Percentiles rank a stretch among this genome's conserved stretches.
These are phyloP conservation scores for Fusarium sublunatum DNA, from an alignment of 2,329 filamentous ascomycete genomes.

Conservation along the genomic window DNA sequence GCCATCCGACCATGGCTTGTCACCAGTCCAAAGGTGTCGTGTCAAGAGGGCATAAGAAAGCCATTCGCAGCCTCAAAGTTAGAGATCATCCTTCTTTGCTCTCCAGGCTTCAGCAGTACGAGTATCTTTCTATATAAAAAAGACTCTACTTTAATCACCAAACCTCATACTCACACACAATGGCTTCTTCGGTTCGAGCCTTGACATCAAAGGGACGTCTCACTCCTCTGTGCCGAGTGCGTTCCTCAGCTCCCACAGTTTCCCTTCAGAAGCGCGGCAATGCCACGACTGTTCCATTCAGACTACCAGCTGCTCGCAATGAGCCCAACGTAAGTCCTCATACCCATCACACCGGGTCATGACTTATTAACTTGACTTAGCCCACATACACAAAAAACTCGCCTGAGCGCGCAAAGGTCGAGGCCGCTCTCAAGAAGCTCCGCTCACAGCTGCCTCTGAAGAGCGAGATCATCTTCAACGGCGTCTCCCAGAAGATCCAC, in stretches of 20 bases:
- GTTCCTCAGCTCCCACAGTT: constrained; percentile 21
- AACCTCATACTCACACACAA: constrained; percentile 8
- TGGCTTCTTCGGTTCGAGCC: constrained; percentile 38
- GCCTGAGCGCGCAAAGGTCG: constrained; percentile 46
- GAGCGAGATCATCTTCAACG: constrained; percentile 50
- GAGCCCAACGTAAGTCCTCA: constrained; percentile 48
- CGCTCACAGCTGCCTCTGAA: constrained; percentile 48
- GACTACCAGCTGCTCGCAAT: constrained; percentile 48
- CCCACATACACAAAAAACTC: constrained; percentile 48
- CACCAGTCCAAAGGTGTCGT: constrained; percentile 1
- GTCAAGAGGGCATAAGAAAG: constrained; percentile 38
- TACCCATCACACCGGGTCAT: fast-evolving
- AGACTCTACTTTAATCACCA: not conserved
- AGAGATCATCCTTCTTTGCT: not conserved
- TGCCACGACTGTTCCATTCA: constrained; percentile 47
- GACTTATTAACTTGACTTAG: constrained; percentile 22
- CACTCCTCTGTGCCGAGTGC: constrained; percentile 30
- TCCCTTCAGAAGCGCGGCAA: constrained; percentile 40
- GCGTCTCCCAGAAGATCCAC: constrained; percentile 43
- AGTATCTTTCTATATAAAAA: not conserved
- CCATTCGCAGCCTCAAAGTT: constrained; percentile 12
- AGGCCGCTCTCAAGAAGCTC: constrained; percentile 47
- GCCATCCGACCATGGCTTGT: constrained; percentile 18
- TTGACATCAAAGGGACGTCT: constrained; percentile 38
- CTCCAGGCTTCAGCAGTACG: constrained; percentile 15